Evolutionary conservation across 2,329 filamentous ascomycete species (phyloP).

Genomic region (Fusarium pilosicola): DNA sequence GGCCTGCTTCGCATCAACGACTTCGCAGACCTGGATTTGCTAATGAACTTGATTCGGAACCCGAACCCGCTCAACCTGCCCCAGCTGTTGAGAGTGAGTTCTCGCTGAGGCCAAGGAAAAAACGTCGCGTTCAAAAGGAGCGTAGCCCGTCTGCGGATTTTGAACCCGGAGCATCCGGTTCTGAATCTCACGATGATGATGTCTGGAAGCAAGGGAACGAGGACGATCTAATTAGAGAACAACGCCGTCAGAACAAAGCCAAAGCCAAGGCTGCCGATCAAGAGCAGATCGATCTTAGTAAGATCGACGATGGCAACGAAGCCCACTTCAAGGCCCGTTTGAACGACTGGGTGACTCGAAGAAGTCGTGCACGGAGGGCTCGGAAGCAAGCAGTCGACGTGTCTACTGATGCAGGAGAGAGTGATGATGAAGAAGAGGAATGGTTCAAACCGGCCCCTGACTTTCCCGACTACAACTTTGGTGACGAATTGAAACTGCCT

Average conservation of each 20-base stretch:
- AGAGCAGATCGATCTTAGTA: conserved; percentile 60
- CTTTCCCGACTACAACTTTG: conserved; percentile 77
- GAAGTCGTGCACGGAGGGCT: conserved; percentile 55
- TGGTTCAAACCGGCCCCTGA: conserved; percentile 91
- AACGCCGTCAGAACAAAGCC: conserved; percentile 55
- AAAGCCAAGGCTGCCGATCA: conserved; percentile 51
- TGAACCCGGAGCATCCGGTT: conserved; percentile 48
- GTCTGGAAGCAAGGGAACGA: conserved; percentile 54
- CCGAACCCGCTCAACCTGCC: conserved; percentile 27
- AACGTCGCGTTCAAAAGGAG: conserved; percentile 54
- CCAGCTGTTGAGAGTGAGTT: conserved; percentile 61
- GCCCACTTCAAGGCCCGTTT: conserved; percentile 80
- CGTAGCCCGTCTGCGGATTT: conserved; percentile 60
- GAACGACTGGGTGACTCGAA: conserved; percentile 74
- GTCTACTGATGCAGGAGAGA: conserved; percentile 51
- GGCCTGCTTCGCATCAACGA: conserved; percentile 74
- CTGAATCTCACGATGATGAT: conserved; percentile 49
- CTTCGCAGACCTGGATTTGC: conserved; percentile 79
- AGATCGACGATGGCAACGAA: conserved; percentile 91
- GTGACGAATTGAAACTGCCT: conserved; percentile 81
- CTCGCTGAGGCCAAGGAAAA: conserved; percentile 68
- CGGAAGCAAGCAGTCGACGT: conserved; percentile 51
- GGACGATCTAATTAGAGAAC: conserved; percentile 51
- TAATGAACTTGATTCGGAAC: conserved; percentile 43
- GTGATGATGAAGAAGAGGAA: conserved; percentile 64